Percentiles rank a stretch among this genome's conserved stretches.
Conservation (phyloP, 1,284 basidiomycete species). For the Microbotryum silenes-acaulis region DNA sequence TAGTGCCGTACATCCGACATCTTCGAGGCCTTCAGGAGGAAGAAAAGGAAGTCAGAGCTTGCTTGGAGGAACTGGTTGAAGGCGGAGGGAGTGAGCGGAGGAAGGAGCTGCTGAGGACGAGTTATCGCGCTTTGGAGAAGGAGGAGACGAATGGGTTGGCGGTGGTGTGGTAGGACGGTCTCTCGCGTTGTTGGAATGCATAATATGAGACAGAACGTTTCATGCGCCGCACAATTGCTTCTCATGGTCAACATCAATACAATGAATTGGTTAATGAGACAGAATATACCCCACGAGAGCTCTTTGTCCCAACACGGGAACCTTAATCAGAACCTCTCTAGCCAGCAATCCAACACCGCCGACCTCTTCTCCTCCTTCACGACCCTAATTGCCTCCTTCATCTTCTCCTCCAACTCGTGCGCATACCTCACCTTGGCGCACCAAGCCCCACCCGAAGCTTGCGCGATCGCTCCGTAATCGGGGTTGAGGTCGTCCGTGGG, state of each 20-base stretch:
- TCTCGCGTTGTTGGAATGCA: no score
- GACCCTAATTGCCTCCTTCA: constrained; percentile 50
- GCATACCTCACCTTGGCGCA: constrained; percentile 45
- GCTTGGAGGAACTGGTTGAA: constrained; percentile 43
- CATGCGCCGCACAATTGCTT: no score
- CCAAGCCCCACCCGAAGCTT: constrained; percentile 58
- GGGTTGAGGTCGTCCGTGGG: constrained; percentile 48
- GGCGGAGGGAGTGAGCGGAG: constrained; percentile 44
- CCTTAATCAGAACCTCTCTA: constrained; percentile 22
- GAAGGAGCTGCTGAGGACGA: constrained; percentile 60
- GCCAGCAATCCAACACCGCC: constrained; percentile 52
- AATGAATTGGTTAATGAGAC: no score
- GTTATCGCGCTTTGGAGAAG: constrained; percentile 78
- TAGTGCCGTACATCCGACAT: constrained; percentile 21
- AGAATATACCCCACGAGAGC: no score
- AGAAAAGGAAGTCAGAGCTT: constrained; percentile 48
- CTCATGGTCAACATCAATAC: no score
- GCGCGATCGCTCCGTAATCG: constrained; percentile 53
- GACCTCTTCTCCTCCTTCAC: constrained; percentile 55
- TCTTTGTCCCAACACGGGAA: no score
- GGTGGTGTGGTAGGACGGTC: constrained; percentile 60
- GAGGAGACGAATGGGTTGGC: constrained; percentile 67
- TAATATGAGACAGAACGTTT: no score
- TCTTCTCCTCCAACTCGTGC: constrained; percentile 43
- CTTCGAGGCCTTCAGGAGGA: constrained; percentile 34